Evolutionary conservation across 192 early-diverging fungal species (phyloP).

Genomic region (Hyaloraphidium curvatum): DNA sequence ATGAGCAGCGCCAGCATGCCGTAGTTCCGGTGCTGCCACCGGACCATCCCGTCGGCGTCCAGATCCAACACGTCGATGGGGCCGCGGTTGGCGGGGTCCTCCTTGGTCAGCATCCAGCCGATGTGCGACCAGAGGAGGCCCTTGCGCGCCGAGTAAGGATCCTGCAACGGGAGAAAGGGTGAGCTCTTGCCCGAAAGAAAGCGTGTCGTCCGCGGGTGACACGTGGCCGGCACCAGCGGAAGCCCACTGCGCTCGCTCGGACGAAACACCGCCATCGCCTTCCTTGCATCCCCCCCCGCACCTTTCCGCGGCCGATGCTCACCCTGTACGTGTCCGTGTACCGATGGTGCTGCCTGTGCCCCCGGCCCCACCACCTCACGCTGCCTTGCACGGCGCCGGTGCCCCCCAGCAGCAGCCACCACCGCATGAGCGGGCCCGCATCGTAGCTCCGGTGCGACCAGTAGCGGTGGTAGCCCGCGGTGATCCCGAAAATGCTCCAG

Average conservation of each 20-base stretch:
- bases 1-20: conserved; percentile 42
- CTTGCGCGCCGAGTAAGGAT: conserved; percentile 60
- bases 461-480: conserved; percentile 71
- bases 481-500: conserved; percentile 66
- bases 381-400: conserved; percentile 62
- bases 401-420: conserved; percentile 38
- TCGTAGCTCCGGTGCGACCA: conserved; percentile 65
- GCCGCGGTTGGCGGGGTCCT: conserved; percentile 49
- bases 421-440: conserved; percentile 35
- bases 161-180: too few species aligned
- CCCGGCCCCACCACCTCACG: conserved; percentile 69
- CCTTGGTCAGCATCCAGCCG: conserved; percentile 71
- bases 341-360: conserved; percentile 72
- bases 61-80: conserved; percentile 59
- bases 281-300: too few species aligned
- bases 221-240: too few species aligned
- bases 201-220: too few species aligned
- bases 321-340: conserved; percentile 70
- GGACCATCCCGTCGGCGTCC: conserved; percentile 38
- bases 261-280: too few species aligned
- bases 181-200: too few species aligned
- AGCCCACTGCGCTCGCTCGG: too few species aligned
- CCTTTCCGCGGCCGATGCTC: too few species aligned
- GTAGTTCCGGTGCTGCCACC: conserved; percentile 65
- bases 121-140: conserved; percentile 69